Conservation (phyloP, 2,329 filamentous ascomycete species). For the Fusarium annulatum region DNA sequence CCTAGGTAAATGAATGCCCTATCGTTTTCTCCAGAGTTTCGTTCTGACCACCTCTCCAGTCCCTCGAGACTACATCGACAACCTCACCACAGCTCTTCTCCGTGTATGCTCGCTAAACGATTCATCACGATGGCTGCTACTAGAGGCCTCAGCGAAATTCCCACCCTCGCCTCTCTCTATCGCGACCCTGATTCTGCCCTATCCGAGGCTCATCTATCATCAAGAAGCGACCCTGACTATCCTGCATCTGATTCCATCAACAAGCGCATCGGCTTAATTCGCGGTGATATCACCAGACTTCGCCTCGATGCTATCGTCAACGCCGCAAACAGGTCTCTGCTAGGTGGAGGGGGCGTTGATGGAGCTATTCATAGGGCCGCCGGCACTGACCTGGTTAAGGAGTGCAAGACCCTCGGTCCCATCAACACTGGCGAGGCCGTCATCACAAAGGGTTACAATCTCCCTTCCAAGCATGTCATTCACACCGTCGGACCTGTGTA, state of each 20-base stretch:
- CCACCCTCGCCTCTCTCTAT: constrained; percentile 74
- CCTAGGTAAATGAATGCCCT: not conserved
- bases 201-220: constrained; percentile 6
- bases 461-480: constrained; percentile 84
- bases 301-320: constrained; percentile 88
- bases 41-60: not conserved
- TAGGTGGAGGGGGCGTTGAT: constrained; percentile 91
- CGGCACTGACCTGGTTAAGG: constrained; percentile 72
- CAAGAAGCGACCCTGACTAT: constrained; percentile 5
- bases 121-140: constrained; percentile 44
- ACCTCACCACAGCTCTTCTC: not conserved
- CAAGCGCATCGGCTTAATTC: constrained; percentile 75
- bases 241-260: constrained; percentile 68
- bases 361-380: constrained; percentile 88
- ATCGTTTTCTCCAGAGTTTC: not conserved
- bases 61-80: not conserved
- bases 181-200: constrained; percentile 25
- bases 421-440: constrained; percentile 84
- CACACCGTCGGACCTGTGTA: constrained; percentile 93
- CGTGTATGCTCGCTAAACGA: constrained; percentile 37
- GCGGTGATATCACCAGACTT: constrained; percentile 85
- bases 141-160: constrained; percentile 64
- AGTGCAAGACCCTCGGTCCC: constrained; percentile 77
- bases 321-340: constrained; percentile 82
- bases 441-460: constrained; percentile 80